These are phyloP conservation scores for Starmera pachycereana DNA, from an alignment of 805 yeast genomes.

Conservation along the genomic window DNA sequence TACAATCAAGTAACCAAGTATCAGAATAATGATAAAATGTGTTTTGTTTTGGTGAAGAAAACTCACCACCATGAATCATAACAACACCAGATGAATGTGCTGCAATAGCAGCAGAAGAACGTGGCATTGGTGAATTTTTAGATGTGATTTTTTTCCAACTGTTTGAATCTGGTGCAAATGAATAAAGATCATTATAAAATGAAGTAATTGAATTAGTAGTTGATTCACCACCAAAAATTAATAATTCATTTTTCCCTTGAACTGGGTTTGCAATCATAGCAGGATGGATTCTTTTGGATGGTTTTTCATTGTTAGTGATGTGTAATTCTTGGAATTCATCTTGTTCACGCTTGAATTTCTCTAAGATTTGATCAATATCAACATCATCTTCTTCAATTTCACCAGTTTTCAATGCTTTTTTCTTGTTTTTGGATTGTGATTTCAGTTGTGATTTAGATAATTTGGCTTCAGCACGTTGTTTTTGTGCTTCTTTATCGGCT, in stretches of 20 bases:
- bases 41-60: conserved; percentile 90
- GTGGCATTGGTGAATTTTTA: conserved; percentile 81
- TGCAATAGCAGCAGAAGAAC: conserved; percentile 91
- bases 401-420: conserved; percentile 61
- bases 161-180: conserved; percentile 67
- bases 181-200: conserved; percentile 73
- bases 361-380: conserved; percentile 77
- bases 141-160: conserved; percentile 74
- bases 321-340: conserved; percentile 64
- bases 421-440: conserved; percentile 65
- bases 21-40: conserved; percentile 96
- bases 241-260: conserved; percentile 66
- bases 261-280: conserved; percentile 66
- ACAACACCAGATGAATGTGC: conserved; percentile 86
- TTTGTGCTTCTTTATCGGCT: conserved; percentile 84
- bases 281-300: conserved; percentile 63
- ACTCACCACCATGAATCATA: conserved; percentile 91
- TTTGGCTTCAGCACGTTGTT: conserved; percentile 80
- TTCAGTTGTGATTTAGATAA: conserved; percentile 66
- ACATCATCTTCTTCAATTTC: conserved; percentile 80
- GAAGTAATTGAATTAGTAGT: conserved; percentile 39
- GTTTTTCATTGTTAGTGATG: conserved; percentile 46
- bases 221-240: conserved; percentile 86
- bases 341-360: conserved; percentile 71
- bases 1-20: conserved; percentile 86